Base-by-base conservation (phyloP, 164 flowering plant species). In the Kalanchoe fedtschenkoi region DNA sequence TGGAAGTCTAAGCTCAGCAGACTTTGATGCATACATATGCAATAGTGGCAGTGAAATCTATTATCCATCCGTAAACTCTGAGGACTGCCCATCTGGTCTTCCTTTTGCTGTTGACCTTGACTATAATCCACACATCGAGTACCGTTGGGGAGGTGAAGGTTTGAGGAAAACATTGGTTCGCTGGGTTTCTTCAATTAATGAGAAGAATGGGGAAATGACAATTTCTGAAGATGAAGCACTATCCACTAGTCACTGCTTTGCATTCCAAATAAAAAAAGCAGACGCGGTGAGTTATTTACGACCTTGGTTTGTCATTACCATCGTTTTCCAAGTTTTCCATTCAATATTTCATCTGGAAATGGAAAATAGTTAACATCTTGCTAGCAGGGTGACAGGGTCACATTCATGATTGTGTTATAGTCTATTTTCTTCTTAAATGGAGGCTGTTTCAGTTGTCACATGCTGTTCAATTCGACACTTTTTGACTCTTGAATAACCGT, bases 91-190 rank as follows among this genome's bases (percentile, higher is more conserved):
- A 22, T 30, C 54, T 21, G 69, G 58, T 32, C 68, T 68, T 62
- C 81, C 83, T 7, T 80, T 74, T 65, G 73, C 67, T 17, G 67
- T 74, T 26, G 96, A 91, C 69, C 62, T 61, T 15, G 87, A 91
- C 75, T 91, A 88, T 66, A 79, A 70, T 61, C 69, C 80, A 19
- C 98, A 91, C 30, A 87, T 85, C 33, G 91, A 87, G 56, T 91
- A 87, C 51, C 83, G 95, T 1, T 91, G 98, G 95, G 96, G 90
- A 64, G 90, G 88, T 37, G 91, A 85, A 47, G 81, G 80, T 37
- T 73, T 91, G 71, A 78, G 91, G 77, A 87, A 77, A 71, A 91
- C 92, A 32, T 68, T 88, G 76, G 78, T 82, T 62, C 80, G 91
- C 30, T 88, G 95, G 93, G 87, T 83, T 56, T 69, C 80, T 65